These are phyloP conservation scores for Breviolum minutum DNA, from an alignment of 73 alveolate species.

Conservation along the genomic window DNA sequence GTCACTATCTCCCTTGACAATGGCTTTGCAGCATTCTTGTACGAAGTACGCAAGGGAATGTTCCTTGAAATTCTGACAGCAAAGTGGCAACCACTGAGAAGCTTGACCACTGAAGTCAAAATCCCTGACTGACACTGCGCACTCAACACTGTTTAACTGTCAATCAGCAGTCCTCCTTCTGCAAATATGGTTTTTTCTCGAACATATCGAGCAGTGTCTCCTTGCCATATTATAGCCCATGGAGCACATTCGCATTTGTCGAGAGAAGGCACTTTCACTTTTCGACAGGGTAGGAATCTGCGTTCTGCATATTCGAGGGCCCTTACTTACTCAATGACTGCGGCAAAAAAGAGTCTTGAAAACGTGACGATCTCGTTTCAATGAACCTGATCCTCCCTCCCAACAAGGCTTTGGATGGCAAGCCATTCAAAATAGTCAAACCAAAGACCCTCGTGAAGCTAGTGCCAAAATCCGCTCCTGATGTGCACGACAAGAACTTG, in stretches of 20 bases:
- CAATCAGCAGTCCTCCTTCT: slow-evolving; percentile 31
- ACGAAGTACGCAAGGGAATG: slow-evolving; percentile 66
- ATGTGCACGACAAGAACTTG: background rate
- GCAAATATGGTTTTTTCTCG: slow-evolving; percentile 28
- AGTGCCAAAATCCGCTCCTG: background rate
- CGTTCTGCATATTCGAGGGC: no score
- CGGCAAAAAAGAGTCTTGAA: no score
- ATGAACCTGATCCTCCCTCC: no score
- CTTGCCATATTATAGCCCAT: background rate
- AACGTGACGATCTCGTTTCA: no score
- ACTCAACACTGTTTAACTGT: background rate
- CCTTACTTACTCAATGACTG: no score
- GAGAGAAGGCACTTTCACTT: no score
- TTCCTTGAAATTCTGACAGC: background rate
- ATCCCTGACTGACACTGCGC: background rate
- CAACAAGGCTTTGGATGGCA: no score
- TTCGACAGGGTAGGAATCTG: no score
- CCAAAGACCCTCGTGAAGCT: background rate
- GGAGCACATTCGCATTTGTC: no score
- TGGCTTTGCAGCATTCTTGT: slow-evolving; percentile 78
- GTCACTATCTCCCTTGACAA: slow-evolving; percentile 36
- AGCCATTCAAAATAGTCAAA: no score
- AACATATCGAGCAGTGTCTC: slow-evolving; percentile 50
- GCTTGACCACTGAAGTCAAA: background rate
- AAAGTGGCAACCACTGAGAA: background rate